Conservation (phyloP, 371 early-diverging fungal species). For the Mycotypha africana region DNA sequence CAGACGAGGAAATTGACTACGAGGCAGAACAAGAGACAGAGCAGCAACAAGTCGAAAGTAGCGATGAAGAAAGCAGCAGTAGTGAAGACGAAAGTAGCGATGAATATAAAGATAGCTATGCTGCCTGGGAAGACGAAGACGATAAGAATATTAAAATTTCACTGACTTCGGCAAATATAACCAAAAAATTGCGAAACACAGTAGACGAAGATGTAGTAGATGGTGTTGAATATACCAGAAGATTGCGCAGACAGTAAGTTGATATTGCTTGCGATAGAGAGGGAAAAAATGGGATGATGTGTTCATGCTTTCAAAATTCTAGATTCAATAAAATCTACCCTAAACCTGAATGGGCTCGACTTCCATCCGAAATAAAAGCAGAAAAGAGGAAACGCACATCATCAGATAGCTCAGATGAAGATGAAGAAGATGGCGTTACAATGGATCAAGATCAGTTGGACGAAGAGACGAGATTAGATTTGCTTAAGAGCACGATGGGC, state of each 20-base stretch:
- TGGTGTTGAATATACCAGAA: slow-evolving; percentile 74
- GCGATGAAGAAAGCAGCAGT: slow-evolving; percentile 9
- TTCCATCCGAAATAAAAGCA: slow-evolving; percentile 35
- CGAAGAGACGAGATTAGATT: slow-evolving; percentile 33
- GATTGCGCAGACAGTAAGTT: slow-evolving; percentile 77
- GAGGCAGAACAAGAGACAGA: slow-evolving; percentile 22
- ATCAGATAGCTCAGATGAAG: slow-evolving; percentile 31
- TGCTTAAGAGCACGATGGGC: slow-evolving; percentile 51
- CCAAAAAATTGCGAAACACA: slow-evolving; percentile 72
- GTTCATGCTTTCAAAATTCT: not conserved
- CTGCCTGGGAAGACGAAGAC: slow-evolving; percentile 80
- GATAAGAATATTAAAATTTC: slow-evolving; percentile 64
- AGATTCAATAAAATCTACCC: slow-evolving; percentile 81
- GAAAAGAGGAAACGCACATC: slow-evolving; percentile 23
- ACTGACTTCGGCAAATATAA: slow-evolving; percentile 53
- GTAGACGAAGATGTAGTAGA: slow-evolving; percentile 70
- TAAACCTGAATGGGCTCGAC: slow-evolving; percentile 82
- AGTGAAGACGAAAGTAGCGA: slow-evolving; percentile 17
- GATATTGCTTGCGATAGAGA: too few species aligned
- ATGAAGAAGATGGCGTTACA: slow-evolving; percentile 32
- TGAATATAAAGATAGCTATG: slow-evolving; percentile 14
- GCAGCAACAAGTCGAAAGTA: not conserved
- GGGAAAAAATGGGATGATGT: not conserved
- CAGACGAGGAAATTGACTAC: slow-evolving; percentile 18
- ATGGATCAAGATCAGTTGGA: slow-evolving; percentile 34